Percentiles rank a stretch among this genome's conserved stretches.
phyloP scores from a whole-genome alignment of 2,329 filamentous ascomycete genomes.

The Monosporascus cannonballus region DNA sequence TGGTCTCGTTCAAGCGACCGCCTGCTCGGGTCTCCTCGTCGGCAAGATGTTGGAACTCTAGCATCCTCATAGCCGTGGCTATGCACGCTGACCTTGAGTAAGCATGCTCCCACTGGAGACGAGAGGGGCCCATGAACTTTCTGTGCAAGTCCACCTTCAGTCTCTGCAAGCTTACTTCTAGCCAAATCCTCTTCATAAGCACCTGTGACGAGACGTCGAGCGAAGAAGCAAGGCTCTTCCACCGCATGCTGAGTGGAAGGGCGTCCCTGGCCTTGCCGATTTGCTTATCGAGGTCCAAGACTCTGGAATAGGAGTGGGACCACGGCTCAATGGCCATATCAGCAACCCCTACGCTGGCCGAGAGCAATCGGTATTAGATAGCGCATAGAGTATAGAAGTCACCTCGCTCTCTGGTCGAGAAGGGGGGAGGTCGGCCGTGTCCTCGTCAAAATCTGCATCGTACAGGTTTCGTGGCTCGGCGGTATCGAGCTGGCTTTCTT shows the following conservation, averaged over 20 bases:
- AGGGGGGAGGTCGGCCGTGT: slow-evolving; percentile 30
- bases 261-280: slow-evolving; percentile 15
- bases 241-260: slow-evolving; percentile 18
- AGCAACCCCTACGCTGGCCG: slow-evolving; percentile 9
- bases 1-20: slow-evolving; percentile 1
- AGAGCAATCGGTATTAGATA: slow-evolving; percentile 15
- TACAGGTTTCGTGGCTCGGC: slow-evolving; percentile 35
- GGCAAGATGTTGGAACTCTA: slow-evolving; percentile 17
- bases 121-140: slow-evolving; percentile 15
- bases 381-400: slow-evolving; percentile 18
- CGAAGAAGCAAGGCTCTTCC: slow-evolving; percentile 11
- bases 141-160: slow-evolving; percentile 26
- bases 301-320: slow-evolving; percentile 12
- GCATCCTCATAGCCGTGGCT: slow-evolving; percentile 15
- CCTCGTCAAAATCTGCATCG: slow-evolving; percentile 34
- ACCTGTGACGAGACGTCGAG: slow-evolving; percentile 17
- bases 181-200: slow-evolving; percentile 22
- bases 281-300: slow-evolving; percentile 15
- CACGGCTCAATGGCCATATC: slow-evolving; percentile 12
- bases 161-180: slow-evolving; percentile 22
- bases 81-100: slow-evolving; percentile 21
- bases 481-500: slow-evolving; percentile 32
- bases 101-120: slow-evolving; percentile 11
- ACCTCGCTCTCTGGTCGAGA: slow-evolving; percentile 25
- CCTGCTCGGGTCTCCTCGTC: slow-evolving; percentile 15